These are phyloP conservation scores for Kwoniella mangroviensis DNA, from an alignment of 768 basidiomycete species.

Conservation along the genomic window DNA sequence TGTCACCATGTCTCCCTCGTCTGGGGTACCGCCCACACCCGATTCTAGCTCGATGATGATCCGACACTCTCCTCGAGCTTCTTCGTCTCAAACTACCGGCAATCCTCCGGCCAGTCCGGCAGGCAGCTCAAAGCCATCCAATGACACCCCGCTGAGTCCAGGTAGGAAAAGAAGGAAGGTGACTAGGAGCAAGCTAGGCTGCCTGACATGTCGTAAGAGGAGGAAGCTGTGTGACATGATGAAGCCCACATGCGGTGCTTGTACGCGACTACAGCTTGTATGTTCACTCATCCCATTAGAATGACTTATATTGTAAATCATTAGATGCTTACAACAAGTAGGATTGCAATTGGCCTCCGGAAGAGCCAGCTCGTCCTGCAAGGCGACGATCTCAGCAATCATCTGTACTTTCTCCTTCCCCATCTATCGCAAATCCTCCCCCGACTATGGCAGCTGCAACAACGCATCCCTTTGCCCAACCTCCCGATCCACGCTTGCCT, in stretches of 20 bases:
- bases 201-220: slow-evolving; percentile 45
- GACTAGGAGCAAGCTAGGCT: slow-evolving; percentile 37
- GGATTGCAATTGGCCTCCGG: slow-evolving; percentile 22
- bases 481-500: neutral
- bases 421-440: neutral
- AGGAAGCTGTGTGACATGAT: slow-evolving; percentile 43
- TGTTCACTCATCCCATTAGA: slow-evolving; percentile 3
- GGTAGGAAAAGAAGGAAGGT: slow-evolving; percentile 41
- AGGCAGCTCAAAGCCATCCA: neutral
- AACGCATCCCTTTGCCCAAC: neutral
- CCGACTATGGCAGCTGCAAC: slow-evolving; percentile 5
- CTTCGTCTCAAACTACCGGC: neutral
- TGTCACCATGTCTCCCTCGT: neutral
- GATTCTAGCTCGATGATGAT: neutral
- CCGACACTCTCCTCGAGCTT: neutral
- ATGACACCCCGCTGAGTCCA: slow-evolving; percentile 7
- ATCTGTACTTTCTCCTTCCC: neutral
- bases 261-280: slow-evolving; percentile 39
- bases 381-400: slow-evolving; percentile 8
- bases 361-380: slow-evolving; percentile 7
- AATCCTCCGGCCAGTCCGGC: slow-evolving; percentile 10
- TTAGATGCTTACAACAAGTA: neutral
- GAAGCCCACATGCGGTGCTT: slow-evolving; percentile 41
- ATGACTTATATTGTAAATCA: too few relatives aligned
- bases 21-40: slow-evolving; percentile 5